Evolutionary conservation across 140 eudicot species (phyloP), one percentile per base, ranked within the genome.

Genomic region (Erigeron philadelphicus): DNA sequence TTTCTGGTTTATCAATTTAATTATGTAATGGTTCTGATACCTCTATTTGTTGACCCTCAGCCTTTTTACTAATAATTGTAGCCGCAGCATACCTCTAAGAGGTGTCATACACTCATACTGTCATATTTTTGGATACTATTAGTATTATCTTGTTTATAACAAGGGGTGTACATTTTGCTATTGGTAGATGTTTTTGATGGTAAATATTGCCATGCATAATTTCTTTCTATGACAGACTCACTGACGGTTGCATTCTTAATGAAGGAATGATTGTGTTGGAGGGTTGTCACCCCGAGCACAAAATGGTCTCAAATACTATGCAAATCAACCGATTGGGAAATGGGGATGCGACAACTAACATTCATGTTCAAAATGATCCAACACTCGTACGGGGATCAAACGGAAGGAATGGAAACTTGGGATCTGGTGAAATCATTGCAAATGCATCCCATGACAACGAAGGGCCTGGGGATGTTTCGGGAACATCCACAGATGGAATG

Each of bases 201-300:
- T 59, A 23, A 45, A 38, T n/a, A 59, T 61, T 74, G 62, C 11
- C 40, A 45, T 55, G 54, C 11, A 53, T 16, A 10, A n/a, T 23
- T 16, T 42, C n/a, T 31, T 45, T 74, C 54, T 44, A 44, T 60
- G 61, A 56, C 42, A 66, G 49, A 12, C 3, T 71, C 62, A 53
- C 73, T 62, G 78, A 40, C 59, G 66, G 4, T 65, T 59, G 43
- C 45, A 49, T 62, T 74, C 70, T 70, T 76, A 69, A 31, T 67
- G 79, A 73, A 81, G 83, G 88, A 61, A 83, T 86, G 84, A 75
- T 86, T 70, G 81, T 81, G 76, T 76, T 74, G 68, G 78, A 83
- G 59, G 80, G 78, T 57, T 63, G 70, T 70, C 78, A 59, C 46
- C 3, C 81, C 21, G 84, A 76, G 62, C 74, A 13, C 68, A 77